These are phyloP conservation scores for Penicillium malachiteum DNA, from an alignment of 495 filamentous ascomycete genomes.

Conservation along the genomic window DNA sequence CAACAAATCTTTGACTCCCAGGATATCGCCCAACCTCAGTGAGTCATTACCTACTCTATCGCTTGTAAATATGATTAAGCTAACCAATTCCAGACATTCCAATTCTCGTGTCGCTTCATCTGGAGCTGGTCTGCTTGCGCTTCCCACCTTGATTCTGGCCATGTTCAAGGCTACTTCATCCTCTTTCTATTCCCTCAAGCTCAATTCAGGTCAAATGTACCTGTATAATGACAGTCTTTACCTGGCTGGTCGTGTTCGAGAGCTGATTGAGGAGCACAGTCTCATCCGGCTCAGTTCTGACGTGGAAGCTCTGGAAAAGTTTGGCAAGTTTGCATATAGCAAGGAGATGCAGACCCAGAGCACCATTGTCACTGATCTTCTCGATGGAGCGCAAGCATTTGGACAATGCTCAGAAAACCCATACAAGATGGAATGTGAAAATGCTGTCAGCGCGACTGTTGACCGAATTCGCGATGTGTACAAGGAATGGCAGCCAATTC, in stretches of 20 bases:
- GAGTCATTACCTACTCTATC: constrained; percentile 27
- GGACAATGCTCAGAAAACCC: constrained; percentile 59
- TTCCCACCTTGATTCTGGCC: constrained; percentile 82
- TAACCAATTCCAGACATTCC: constrained; percentile 30
- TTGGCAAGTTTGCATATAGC: constrained; percentile 80
- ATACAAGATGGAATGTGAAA: constrained; percentile 64
- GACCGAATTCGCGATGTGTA: constrained; percentile 68
- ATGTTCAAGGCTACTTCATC: constrained; percentile 89
- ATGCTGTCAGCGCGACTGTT: constrained; percentile 66
- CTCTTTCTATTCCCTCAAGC: constrained; percentile 66
- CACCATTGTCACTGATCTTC: constrained; percentile 77
- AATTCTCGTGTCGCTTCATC: constrained; percentile 65
- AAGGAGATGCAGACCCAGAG: constrained; percentile 86
- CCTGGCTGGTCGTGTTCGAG: constrained; percentile 69
- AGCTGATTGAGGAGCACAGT: constrained; percentile 49
- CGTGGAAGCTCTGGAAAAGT: constrained; percentile 67
- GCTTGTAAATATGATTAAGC: constrained; percentile 2
- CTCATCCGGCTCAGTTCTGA: constrained; percentile 65
- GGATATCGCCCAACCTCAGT: constrained; percentile 55
- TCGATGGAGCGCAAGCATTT: constrained; percentile 74
- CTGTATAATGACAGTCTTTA: constrained; percentile 90
- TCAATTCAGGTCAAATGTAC: constrained; percentile 76
- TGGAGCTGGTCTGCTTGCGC: constrained; percentile 68
- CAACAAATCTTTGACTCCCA: constrained; percentile 70
- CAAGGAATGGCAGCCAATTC: constrained; percentile 72